phyloP scores from a whole-genome alignment of 2,329 filamentous ascomycete species.

The Fusarium metavorans region DNA sequence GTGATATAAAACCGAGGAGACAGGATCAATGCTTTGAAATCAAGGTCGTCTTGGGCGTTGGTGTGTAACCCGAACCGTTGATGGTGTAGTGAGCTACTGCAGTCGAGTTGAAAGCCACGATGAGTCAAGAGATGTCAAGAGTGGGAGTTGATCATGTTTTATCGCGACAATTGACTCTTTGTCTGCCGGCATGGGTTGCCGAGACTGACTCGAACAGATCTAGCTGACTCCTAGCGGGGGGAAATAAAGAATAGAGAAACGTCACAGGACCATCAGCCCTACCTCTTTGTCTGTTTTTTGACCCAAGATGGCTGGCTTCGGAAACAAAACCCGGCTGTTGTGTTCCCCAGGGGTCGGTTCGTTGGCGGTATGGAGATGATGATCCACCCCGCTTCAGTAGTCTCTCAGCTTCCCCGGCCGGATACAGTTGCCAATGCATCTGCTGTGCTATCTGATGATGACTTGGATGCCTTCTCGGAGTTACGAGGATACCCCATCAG shows the following conservation, averaged over 20 bases:
- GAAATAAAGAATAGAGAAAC: not conserved
- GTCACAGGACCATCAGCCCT: slow-evolving; percentile 3
- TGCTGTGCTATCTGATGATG: not conserved
- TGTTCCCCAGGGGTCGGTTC: not conserved
- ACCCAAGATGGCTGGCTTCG: slow-evolving; percentile 1
- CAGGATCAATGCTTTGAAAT: not conserved
- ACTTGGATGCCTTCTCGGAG: not conserved
- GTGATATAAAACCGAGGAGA: not conserved
- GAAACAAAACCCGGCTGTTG: slow-evolving; percentile 15
- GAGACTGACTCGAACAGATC: not conserved
- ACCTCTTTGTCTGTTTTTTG: not conserved
- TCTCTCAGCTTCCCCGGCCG: not conserved
- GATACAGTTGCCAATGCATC: not conserved
- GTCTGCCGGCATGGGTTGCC: not conserved
- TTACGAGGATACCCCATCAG: not conserved
- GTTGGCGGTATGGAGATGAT: too few species aligned
- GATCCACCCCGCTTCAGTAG: not conserved
- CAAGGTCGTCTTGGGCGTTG: not conserved
- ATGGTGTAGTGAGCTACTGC: slow-evolving; percentile 6
- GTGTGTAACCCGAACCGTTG: not conserved
- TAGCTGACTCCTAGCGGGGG: not conserved
- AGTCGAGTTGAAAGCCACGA: not conserved
- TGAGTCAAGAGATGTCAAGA: not conserved
- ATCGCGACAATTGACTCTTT: not conserved
- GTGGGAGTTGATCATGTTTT: not conserved